These are phyloP conservation scores for Verticillium dahliae DNA, from an alignment of 2,329 filamentous ascomycete genomes.

Conservation along the genomic window DNA sequence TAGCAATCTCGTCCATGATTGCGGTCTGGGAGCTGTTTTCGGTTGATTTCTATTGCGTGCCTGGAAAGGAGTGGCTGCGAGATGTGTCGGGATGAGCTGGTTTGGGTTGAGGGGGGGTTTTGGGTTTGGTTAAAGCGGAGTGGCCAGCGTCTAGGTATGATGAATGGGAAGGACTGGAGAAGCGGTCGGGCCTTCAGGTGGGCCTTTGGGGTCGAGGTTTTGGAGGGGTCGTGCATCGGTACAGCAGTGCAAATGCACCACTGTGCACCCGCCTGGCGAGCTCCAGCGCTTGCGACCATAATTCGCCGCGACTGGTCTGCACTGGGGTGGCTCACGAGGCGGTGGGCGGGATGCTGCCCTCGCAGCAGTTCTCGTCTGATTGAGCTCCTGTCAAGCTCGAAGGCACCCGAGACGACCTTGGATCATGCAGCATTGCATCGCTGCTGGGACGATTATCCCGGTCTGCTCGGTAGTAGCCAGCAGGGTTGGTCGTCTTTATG, in stretches of 20 bases:
- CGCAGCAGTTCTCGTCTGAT: slow-evolving; percentile 8
- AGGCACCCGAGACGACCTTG: neutral
- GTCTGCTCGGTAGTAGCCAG: neutral
- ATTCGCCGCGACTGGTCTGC: neutral
- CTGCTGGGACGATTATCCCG: neutral
- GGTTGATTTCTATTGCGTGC: neutral
- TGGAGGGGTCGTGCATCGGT: slow-evolving; percentile 6
- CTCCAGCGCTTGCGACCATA: neutral
- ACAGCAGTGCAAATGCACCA: neutral
- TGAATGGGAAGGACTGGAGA: neutral
- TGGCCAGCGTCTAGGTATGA: neutral
- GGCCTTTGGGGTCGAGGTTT: slow-evolving; percentile 5
- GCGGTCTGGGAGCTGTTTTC: neutral
- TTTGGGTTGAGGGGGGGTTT: neutral
- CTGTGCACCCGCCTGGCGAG: neutral
- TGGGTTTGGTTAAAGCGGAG: neutral
- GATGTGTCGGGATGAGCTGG: neutral
- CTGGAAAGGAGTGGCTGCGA: neutral
- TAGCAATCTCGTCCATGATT: slow-evolving; percentile 94
- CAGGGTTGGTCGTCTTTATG: neutral
- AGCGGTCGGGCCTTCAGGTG: neutral
- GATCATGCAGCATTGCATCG: neutral
- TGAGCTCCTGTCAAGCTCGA: slow-evolving; percentile 2
- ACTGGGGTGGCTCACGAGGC: neutral
- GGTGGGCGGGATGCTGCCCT: slow-evolving; percentile 3